phyloP scores from a whole-genome alignment of 2,329 filamentous ascomycete species.

The Calonectria montana region DNA sequence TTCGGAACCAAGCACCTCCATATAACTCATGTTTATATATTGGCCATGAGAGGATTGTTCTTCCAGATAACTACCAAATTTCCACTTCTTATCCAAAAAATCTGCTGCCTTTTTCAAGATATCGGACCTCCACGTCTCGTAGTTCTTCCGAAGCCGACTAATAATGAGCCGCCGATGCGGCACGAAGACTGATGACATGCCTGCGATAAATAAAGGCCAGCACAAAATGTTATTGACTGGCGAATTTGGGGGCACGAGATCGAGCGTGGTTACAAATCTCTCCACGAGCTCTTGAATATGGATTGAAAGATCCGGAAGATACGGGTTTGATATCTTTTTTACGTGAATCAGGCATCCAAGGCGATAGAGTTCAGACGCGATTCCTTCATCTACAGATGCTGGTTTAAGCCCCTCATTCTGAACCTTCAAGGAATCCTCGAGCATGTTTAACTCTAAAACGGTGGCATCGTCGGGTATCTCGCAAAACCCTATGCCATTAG shows the following conservation, averaged over 20 bases:
- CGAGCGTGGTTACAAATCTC: neutral
- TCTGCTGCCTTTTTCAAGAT: neutral
- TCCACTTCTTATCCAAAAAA: neutral
- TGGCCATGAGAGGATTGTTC: neutral
- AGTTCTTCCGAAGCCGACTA: neutral
- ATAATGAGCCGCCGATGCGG: neutral
- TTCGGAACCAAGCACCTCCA: too few relatives aligned
- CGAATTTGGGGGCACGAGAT: neutral
- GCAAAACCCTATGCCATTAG: neutral
- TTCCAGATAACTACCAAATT: neutral
- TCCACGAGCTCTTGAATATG: neutral
- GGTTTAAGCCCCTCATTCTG: neutral
- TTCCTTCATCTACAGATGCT: neutral
- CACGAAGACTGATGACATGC: neutral
- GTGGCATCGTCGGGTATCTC: neutral
- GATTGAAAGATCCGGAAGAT: neutral
- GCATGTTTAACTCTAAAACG: neutral
- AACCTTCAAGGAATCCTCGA: neutral
- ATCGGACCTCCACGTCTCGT: neutral
- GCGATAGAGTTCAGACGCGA: neutral
- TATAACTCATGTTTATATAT: too few relatives aligned
- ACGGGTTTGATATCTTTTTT: neutral
- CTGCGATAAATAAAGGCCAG: neutral
- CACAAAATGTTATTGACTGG: neutral
- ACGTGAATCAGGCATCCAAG: neutral